Evolutionary conservation across 768 basidiomycete species (phyloP).

Genomic region (Lyophyllum decastes): DNA sequence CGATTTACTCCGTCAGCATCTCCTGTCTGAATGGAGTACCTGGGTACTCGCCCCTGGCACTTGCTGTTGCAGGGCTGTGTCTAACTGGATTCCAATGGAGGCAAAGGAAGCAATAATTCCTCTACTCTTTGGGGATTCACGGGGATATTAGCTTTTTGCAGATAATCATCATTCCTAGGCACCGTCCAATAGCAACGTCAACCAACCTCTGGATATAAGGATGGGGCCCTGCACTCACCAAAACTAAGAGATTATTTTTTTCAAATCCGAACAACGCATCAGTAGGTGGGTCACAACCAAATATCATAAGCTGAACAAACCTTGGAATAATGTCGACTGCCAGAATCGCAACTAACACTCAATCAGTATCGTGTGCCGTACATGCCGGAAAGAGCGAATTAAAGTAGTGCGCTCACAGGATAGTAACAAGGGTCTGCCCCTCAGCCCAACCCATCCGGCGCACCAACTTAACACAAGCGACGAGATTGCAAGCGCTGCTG

Average conservation of each 20-base stretch:
- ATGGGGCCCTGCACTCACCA: constrained; percentile 33
- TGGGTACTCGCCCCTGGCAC: not conserved
- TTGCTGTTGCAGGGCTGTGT: not conserved
- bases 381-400: not conserved
- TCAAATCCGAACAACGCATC: constrained; percentile 7
- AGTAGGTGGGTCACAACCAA: constrained; percentile 7
- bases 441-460: constrained; percentile 68
- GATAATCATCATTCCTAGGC: constrained; percentile 55
- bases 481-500: constrained; percentile 93
- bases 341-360: constrained; percentile 77
- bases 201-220: not conserved
- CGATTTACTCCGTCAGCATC: not conserved
- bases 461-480: constrained; percentile 85
- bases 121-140: constrained; percentile 42
- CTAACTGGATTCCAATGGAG: constrained; percentile 15
- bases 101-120: constrained; percentile 34
- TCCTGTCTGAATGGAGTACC: not conserved
- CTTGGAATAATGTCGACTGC: constrained; percentile 91
- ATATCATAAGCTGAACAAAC: constrained; percentile 33
- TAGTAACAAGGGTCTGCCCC: constrained; percentile 79
- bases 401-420: constrained; percentile 57
- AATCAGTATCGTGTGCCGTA: constrained; percentile 1
- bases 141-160: constrained; percentile 45
- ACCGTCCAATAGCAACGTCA: not conserved
- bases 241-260: constrained; percentile 31